phyloP scores from a whole-genome alignment of 1,139 yeast genomes.

The Saccharomycopsis crataegensis region DNA sequence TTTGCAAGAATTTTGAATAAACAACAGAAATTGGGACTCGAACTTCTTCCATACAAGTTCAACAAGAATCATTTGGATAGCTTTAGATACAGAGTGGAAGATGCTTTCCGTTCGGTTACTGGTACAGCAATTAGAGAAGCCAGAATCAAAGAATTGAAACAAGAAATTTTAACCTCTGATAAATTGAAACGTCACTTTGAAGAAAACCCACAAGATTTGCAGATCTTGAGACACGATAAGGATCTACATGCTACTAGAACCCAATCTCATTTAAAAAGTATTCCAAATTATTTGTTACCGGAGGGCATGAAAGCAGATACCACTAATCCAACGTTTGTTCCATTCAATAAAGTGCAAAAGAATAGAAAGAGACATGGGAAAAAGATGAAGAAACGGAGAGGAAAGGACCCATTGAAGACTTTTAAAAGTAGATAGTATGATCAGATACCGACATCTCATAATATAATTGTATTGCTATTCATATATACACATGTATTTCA shows the following conservation, averaged over 20 bases:
- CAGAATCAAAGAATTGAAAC: slow-evolving; percentile 79
- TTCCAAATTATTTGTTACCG: slow-evolving; percentile 88
- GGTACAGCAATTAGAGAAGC: slow-evolving; percentile 89
- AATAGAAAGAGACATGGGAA: slow-evolving; percentile 31
- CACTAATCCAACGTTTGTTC: slow-evolving; percentile 66
- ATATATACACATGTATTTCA: neutral
- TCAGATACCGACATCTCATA: neutral
- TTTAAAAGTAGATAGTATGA: slow-evolving; percentile 31
- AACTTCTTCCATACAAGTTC: slow-evolving; percentile 76
- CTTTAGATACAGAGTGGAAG: slow-evolving; percentile 94
- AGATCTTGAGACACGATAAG: slow-evolving; percentile 83
- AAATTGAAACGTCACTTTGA: slow-evolving; percentile 91
- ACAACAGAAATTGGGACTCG: slow-evolving; percentile 69
- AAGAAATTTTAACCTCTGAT: slow-evolving; percentile 82
- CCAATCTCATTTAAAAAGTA: slow-evolving; percentile 81
- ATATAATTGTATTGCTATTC: neutral
- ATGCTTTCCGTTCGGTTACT: slow-evolving; percentile 94
- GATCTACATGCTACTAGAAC: slow-evolving; percentile 78
- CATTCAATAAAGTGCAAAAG: slow-evolving; percentile 45
- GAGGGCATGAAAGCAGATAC: slow-evolving; percentile 60
- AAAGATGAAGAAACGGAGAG: slow-evolving; percentile 30
- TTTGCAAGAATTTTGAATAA: slow-evolving; percentile 68
- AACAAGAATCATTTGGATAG: slow-evolving; percentile 92
- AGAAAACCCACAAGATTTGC: slow-evolving; percentile 95
- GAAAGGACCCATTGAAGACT: slow-evolving; percentile 68